These are phyloP conservation scores for Circinella minor DNA, from an alignment of 371 early-diverging fungal genomes.

Conservation along the genomic window DNA sequence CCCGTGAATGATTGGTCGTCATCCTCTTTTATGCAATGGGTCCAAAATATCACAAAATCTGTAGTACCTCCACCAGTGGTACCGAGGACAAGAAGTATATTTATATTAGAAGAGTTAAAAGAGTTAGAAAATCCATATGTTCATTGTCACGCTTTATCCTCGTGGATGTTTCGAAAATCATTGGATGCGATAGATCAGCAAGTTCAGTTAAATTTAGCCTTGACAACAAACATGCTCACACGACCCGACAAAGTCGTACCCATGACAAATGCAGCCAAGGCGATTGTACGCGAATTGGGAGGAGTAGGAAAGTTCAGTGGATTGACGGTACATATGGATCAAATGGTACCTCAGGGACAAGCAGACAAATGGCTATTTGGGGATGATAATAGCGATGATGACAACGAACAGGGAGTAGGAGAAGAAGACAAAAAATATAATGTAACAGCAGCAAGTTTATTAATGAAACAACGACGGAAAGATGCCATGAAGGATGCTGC, in stretches of 20 bases:
- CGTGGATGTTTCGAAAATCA: conserved; percentile 5
- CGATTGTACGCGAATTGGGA: conserved; percentile 16
- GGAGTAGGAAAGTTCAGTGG: conserved; percentile 12
- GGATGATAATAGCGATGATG: background rate
- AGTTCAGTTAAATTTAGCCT: conserved; percentile 4
- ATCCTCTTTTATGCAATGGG: background rate
- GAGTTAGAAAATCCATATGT: background rate
- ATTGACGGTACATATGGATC: conserved; percentile 8
- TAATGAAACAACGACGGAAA: conserved; percentile 11
- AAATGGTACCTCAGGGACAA: background rate
- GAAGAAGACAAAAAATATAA: background rate
- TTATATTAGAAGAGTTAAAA: conserved; percentile 7
- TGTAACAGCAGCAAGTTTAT: background rate
- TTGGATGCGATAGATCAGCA: background rate
- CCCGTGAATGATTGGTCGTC: background rate
- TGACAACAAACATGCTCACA: conserved; percentile 5
- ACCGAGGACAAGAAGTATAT: background rate
- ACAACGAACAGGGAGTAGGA: background rate
- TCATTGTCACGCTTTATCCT: background rate
- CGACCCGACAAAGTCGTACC: conserved; percentile 17
- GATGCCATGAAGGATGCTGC: conserved; percentile 19
- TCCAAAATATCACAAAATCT: background rate
- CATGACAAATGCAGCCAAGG: conserved; percentile 4
- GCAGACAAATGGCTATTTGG: background rate
- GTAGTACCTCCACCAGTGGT: background rate